Percentiles rank a stretch among this genome's conserved stretches.
phyloP scores from a whole-genome alignment of 2,329 filamentous ascomycete species.

The Venturia carpophila region DNA sequence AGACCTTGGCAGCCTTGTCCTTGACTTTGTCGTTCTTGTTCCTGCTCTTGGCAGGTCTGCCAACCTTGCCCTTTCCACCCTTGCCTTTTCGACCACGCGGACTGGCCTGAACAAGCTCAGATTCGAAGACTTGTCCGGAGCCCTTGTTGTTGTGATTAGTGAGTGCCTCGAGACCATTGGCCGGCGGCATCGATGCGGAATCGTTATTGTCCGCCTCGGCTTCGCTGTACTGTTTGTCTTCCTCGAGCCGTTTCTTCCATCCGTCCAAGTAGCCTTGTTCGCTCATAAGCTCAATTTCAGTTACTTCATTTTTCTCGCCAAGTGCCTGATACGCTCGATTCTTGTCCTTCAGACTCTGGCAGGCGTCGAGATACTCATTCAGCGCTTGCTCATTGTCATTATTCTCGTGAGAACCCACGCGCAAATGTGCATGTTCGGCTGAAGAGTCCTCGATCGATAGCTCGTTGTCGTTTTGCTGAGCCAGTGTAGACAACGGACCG shows the following conservation, averaged over 20 bases:
- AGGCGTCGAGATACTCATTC: slow-evolving; percentile 1
- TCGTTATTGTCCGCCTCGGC: not conserved
- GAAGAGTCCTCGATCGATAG: not conserved
- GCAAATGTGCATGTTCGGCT: not conserved
- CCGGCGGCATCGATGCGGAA: not conserved
- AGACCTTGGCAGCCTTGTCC: slow-evolving; percentile 11
- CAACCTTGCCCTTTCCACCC: slow-evolving; percentile 3
- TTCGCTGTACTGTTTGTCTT: not conserved
- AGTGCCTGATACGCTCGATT: not conserved
- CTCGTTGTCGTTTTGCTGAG: not conserved
- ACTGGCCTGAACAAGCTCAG: not conserved
- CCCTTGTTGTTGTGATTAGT: not conserved
- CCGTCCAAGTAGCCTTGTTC: not conserved
- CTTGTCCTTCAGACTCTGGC: not conserved
- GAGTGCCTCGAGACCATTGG: not conserved
- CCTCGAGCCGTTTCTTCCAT: not conserved
- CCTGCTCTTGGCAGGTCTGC: slow-evolving; percentile 15
- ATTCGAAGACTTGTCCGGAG: not conserved
- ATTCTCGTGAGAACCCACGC: too few species aligned
- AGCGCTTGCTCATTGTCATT: not conserved
- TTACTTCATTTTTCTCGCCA: not conserved
- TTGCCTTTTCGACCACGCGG: not conserved
- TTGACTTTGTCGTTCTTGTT: slow-evolving; percentile 22
- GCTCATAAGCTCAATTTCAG: not conserved
- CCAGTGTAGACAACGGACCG: not conserved